A percentile compares a stretch with the other conserved stretches of the same genome.
phyloP scores from a whole-genome alignment of 2,329 filamentous ascomycete genomes.

The Diaporthe sp. region DNA sequence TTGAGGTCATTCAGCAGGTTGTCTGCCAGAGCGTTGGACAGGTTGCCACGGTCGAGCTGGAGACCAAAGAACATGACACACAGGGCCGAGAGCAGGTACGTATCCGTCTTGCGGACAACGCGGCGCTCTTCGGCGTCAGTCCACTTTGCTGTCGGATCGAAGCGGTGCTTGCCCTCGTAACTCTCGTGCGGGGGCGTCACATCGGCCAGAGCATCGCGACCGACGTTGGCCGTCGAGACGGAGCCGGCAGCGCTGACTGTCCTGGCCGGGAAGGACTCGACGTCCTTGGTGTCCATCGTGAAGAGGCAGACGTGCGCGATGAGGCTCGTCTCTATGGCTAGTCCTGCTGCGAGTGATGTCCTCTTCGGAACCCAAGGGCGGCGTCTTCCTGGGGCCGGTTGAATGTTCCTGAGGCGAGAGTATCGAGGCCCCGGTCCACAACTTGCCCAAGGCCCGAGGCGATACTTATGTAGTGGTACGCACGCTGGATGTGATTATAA shows the following conservation, averaged over 20 bases:
- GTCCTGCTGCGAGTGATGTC: background rate
- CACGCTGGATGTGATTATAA: background rate
- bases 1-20: conserved; percentile 66
- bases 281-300: conserved; percentile 38
- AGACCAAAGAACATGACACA: conserved; percentile 69
- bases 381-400: background rate
- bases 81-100: conserved; percentile 52
- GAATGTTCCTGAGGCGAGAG: background rate
- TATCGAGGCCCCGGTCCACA: background rate
- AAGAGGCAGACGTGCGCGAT: background rate
- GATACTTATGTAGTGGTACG: conserved; percentile 8
- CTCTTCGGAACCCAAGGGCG: background rate
- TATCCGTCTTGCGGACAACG: conserved; percentile 64
- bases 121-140: conserved; percentile 65
- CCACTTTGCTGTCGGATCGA: conserved; percentile 58
- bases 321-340: background rate
- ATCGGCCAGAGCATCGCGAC: conserved; percentile 50
- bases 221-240: conserved; percentile 46
- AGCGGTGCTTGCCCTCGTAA: conserved; percentile 55
- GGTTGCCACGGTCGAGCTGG: conserved; percentile 72
- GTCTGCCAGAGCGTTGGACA: conserved; percentile 71
- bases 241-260: conserved; percentile 40
- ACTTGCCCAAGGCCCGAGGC: background rate
- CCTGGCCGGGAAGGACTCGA: conserved; percentile 35
- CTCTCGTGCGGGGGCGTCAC: conserved; percentile 44